Conservation (phyloP, 2,329 filamentous ascomycete genomes). For the Epicoccum sorghinum region DNA sequence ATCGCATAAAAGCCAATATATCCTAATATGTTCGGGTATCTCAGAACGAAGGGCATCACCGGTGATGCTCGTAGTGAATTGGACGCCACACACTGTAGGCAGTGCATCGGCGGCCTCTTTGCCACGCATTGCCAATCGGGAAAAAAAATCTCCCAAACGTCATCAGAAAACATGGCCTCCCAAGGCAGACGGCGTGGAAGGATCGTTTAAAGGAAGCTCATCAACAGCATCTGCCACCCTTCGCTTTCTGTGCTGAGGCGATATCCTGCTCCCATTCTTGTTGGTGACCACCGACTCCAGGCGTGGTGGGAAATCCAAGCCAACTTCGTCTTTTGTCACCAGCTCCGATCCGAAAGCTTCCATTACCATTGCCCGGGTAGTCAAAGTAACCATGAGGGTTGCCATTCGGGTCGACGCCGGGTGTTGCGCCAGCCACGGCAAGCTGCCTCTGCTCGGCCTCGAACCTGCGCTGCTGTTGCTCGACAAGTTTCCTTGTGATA, state of each 20-base stretch:
- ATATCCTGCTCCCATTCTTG: slow-evolving; percentile 45
- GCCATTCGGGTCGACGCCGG: slow-evolving; percentile 45
- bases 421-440: slow-evolving; percentile 51
- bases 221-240: slow-evolving; percentile 47
- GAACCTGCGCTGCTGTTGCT: slow-evolving; percentile 67
- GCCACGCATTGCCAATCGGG: neutral
- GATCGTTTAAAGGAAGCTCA: neutral
- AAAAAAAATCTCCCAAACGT: neutral
- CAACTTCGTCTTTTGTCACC: slow-evolving; percentile 71
- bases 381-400: slow-evolving; percentile 57
- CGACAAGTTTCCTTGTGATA: slow-evolving; percentile 81
- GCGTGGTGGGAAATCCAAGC: slow-evolving; percentile 64
- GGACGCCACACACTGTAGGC: neutral
- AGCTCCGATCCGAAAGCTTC: slow-evolving; percentile 64
- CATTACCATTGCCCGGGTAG: slow-evolving; percentile 54
- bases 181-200: no score
- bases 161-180: no score
- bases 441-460: slow-evolving; percentile 58
- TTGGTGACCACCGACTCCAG: slow-evolving; percentile 38
- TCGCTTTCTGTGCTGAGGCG: slow-evolving; percentile 36
- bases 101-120: neutral
- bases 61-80: slow-evolving; percentile 1
- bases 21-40: slow-evolving; percentile 21
- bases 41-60: slow-evolving; percentile 17
- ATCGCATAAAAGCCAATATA: slow-evolving; percentile 13